Evolutionary conservation across 1,284 basidiomycete species (phyloP), one percentile per base, ranked within the genome.

Genomic region (Leccinum cinnamomeum): DNA sequence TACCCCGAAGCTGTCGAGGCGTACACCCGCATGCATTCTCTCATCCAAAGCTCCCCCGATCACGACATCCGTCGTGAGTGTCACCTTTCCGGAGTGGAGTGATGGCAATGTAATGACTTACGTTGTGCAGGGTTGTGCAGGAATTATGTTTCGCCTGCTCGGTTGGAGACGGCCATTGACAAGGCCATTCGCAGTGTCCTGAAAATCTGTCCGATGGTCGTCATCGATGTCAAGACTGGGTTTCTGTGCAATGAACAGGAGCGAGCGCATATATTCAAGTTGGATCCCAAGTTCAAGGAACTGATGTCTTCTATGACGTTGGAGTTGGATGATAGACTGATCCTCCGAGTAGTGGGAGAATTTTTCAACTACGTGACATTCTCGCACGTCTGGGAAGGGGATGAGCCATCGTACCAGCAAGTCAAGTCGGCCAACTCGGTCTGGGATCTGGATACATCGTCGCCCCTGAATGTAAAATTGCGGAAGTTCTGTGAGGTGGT

Each of bases 141-240:
- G n/a, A 59, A 30, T 16, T 50, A 60, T 7, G n/a, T 48, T 33
- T 48, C 57, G 3, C 59, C 57, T 14, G 7, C 30, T 23, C 41
- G 6, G 23, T 37, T 33, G 6, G 37, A 44, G 20, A 28, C 4
- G 2, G n/a, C 7, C 7, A 46, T 59, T 10, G 30, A 59, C 10
- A n/a, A 12, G 3, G 56, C 37, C 39, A 30, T 59, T 23, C 39
- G 14, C 7, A 25, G 20, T 2, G n/a, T 48, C 20, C 20, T 25
- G 30, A 37, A 60, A 8, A 14, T 4, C 2, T 60, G 20, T 6
- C 58, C 56, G 5, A 20, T 46, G 3, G 58, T 60, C 2, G 39
- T 60, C 0, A 66, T 66, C 3, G 65, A 67, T 8, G 44, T 62
- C 53, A 53, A 48, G 20, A 54, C 30, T 20, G 65, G 65, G 28